These are phyloP conservation scores for Cladosporium oxysporum DNA, from an alignment of 2,329 filamentous ascomycete genomes.

Conservation along the genomic window DNA sequence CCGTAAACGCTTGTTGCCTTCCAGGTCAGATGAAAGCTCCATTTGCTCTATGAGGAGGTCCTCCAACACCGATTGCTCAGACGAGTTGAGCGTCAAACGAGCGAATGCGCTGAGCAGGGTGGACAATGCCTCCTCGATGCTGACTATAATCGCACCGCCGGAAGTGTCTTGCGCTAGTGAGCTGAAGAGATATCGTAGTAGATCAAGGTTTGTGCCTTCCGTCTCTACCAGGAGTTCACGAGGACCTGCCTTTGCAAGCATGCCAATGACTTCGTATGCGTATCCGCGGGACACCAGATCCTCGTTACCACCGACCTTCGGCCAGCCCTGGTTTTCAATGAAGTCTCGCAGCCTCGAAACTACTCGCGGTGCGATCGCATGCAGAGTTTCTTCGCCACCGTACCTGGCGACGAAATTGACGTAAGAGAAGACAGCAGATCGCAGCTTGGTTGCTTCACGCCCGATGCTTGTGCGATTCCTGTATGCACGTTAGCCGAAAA, in stretches of 20 bases:
- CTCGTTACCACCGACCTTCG: constrained; percentile 57
- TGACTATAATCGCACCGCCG: constrained; percentile 72
- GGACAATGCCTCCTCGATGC: constrained; percentile 85
- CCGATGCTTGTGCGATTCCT: constrained; percentile 53
- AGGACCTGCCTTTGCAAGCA: constrained; percentile 69
- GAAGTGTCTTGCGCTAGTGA: constrained; percentile 79
- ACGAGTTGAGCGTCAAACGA: constrained; percentile 43
- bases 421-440: constrained; percentile 80
- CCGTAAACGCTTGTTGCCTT: constrained; percentile 44
- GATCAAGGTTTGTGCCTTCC: constrained; percentile 49
- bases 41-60: constrained; percentile 65
- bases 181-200: constrained; percentile 76
- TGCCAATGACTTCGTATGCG: constrained; percentile 88
- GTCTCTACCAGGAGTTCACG: constrained; percentile 54
- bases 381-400: constrained; percentile 62
- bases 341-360: constrained; percentile 71
- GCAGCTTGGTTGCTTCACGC: constrained; percentile 75
- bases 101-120: constrained; percentile 67
- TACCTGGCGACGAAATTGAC: constrained; percentile 83
- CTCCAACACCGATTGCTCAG: constrained; percentile 48
- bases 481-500: neutral
- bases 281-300: constrained; percentile 70
- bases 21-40: constrained; percentile 35
- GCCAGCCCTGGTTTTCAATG: constrained; percentile 82
- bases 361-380: constrained; percentile 66